Conservation (phyloP, 371 early-diverging fungal species). For the Mucor racemosus region DNA sequence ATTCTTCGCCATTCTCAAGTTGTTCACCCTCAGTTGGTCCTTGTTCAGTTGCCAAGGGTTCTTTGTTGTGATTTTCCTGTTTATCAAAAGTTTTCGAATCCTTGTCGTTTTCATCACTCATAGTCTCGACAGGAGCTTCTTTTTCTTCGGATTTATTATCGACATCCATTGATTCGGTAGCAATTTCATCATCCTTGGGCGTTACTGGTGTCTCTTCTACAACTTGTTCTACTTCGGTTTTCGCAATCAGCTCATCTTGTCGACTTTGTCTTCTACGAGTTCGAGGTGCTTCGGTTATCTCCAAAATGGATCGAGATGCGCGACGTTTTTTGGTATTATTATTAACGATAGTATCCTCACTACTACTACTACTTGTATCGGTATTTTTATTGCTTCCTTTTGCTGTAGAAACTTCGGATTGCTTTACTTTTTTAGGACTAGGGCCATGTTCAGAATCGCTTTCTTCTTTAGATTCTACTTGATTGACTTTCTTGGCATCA, state of each 20-base stretch:
- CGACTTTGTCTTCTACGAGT: conserved; percentile 3
- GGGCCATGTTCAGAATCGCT: conserved; percentile 2
- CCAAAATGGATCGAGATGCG: background rate
- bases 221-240: background rate
- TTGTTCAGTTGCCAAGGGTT: background rate
- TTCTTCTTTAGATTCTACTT: background rate
- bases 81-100: background rate
- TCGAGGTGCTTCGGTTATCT: conserved; percentile 5
- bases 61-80: background rate
- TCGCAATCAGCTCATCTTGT: background rate
- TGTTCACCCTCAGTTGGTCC: conserved; percentile 7
- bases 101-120: background rate
- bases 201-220: background rate
- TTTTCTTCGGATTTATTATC: background rate
- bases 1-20: conserved; percentile 8
- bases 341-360: background rate
- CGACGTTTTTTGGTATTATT: conserved; percentile 5
- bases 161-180: background rate
- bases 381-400: background rate
- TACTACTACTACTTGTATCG: conserved; percentile 4
- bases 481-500: background rate
- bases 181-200: background rate
- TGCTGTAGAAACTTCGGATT: background rate
- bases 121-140: background rate
- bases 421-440: conserved; percentile 5